A percentile compares a stretch with the other conserved stretches of the same genome.
These are phyloP conservation scores for Suillus placidus DNA, from an alignment of 768 basidiomycete genomes.

Conservation along the genomic window DNA sequence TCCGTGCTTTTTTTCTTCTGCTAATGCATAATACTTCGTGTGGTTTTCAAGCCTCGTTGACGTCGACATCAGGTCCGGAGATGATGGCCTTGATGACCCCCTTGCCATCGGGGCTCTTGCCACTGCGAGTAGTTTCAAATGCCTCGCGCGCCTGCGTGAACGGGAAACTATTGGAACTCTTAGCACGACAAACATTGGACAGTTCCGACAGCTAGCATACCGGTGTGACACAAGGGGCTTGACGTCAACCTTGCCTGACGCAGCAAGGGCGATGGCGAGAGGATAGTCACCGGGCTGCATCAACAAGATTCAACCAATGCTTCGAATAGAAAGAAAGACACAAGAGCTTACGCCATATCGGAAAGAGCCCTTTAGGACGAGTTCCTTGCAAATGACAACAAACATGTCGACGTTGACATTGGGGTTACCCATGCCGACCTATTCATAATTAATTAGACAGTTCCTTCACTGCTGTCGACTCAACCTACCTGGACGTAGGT, in stretches of 20 bases:
- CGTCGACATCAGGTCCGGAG: conserved; percentile 69
- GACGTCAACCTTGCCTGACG: conserved; percentile 81
- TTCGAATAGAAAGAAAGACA: conserved; percentile 1
- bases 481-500: conserved; percentile 63
- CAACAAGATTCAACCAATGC: conserved; percentile 5
- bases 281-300: conserved; percentile 80
- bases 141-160: conserved; percentile 81
- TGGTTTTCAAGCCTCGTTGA: conserved; percentile 39
- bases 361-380: conserved; percentile 89
- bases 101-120: conserved; percentile 86
- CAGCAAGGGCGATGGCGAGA: conserved; percentile 81
- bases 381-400: conserved; percentile 72
- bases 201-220: conserved; percentile 35
- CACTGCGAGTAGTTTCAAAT: conserved; percentile 78
- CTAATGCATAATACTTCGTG: not conserved
- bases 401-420: conserved; percentile 76
- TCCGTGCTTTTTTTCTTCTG: not conserved
- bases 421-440: conserved; percentile 88
- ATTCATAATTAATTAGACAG: conserved; percentile 13
- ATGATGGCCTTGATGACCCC: conserved; percentile 90
- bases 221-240: conserved; percentile 90
- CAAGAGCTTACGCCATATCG: conserved; percentile 67
- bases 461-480: not conserved
- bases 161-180: conserved; percentile 50
- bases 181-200: conserved; percentile 1